Conservation (phyloP, 2,329 filamentous ascomycete species). For the Fulvia fulva region DNA sequence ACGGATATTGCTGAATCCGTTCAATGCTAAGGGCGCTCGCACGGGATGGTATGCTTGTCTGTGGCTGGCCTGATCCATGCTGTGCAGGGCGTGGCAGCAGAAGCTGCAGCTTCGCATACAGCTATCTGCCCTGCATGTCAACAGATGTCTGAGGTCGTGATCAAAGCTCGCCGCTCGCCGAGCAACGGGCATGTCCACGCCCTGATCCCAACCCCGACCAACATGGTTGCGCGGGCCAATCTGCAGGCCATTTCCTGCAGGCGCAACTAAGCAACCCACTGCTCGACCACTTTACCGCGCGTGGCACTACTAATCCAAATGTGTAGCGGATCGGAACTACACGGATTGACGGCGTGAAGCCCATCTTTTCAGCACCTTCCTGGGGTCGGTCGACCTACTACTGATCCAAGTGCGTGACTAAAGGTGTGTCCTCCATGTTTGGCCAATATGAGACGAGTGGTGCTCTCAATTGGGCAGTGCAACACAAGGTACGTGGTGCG, state of each 20-base stretch:
- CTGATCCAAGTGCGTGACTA: neutral
- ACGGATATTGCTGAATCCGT: neutral
- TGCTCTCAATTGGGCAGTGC: too few relatives aligned
- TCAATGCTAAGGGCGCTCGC: neutral
- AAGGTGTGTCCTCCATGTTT: too few relatives aligned
- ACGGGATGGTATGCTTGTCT: neutral
- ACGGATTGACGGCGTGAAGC: neutral
- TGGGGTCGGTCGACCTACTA: neutral
- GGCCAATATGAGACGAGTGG: too few relatives aligned
- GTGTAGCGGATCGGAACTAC: neutral
- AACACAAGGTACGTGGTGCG: too few relatives aligned
- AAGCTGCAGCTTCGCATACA: neutral
- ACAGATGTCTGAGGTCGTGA: neutral
- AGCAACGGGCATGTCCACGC: neutral
- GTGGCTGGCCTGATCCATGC: neutral
- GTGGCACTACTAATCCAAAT: neutral
- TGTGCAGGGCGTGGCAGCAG: neutral
- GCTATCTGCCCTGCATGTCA: neutral
- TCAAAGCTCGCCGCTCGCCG: neutral
- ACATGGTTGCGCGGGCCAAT: neutral
- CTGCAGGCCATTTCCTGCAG: neutral
- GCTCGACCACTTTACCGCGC: neutral
- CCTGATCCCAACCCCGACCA: neutral
- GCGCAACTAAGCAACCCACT: neutral
- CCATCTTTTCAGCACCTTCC: neutral